These are phyloP conservation scores for Mortierella sp. DNA, from an alignment of 371 early-diverging fungal species.

Conservation along the genomic window DNA sequence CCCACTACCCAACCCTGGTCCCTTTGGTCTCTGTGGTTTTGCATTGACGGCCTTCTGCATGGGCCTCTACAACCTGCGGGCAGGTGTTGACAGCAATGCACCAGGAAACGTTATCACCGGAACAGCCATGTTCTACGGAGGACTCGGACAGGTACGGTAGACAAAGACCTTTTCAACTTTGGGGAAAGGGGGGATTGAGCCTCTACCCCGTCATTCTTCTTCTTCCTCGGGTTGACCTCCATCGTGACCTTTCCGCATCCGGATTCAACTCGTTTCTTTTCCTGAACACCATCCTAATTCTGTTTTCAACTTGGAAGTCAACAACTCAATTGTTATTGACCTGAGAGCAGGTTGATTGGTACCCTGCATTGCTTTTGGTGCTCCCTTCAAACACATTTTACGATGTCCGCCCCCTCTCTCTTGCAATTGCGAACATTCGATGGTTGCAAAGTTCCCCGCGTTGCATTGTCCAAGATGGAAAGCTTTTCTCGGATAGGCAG, in stretches of 20 bases:
- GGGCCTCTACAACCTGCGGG: slow-evolving; percentile 76
- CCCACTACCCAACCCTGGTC: slow-evolving; percentile 72
- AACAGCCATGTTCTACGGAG: slow-evolving; percentile 81
- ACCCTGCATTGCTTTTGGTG: neutral
- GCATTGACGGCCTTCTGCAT: slow-evolving; percentile 82
- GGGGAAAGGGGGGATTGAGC: too few species aligned
- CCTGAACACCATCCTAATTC: neutral
- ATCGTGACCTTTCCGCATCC: too few species aligned
- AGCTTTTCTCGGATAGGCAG: too few species aligned
- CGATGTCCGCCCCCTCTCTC: slow-evolving; percentile 12
- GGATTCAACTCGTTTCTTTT: too few species aligned
- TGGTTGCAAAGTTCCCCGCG: slow-evolving; percentile 35
- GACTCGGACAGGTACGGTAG: slow-evolving; percentile 72
- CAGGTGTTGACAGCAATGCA: slow-evolving; percentile 62
- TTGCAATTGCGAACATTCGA: neutral
- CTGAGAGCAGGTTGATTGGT: neutral
- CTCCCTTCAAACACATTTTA: neutral
- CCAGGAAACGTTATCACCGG: slow-evolving; percentile 74
- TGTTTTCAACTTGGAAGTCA: too few species aligned
- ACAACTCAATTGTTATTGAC: too few species aligned
- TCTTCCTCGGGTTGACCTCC: too few species aligned
- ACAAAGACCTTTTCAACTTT: neutral
- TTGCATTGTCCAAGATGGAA: neutral
- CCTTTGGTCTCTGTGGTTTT: slow-evolving; percentile 78
- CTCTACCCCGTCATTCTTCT: too few species aligned